Evolutionary conservation across 108 stramenopile genomes (phyloP), one percentile per base, ranked within the genome.

Genomic region (Skeletonema potamos): DNA sequence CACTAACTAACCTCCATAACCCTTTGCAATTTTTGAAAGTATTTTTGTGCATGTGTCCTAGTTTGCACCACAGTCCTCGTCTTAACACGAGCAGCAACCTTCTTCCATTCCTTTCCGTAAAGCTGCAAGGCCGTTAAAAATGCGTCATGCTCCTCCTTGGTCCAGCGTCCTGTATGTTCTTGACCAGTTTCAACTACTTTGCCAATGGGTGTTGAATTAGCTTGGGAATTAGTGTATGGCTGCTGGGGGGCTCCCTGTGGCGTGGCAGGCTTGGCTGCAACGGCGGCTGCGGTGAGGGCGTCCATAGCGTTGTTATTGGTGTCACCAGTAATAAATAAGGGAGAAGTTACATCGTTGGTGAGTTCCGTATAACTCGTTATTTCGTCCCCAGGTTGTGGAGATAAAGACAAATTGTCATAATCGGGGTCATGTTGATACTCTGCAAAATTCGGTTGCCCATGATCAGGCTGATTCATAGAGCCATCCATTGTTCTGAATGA

Each of bases 31-130:
- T 99, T 99, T 62, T 98, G 97, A 86, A 99, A 98, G 77, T 98
- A 99, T 77, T 98, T 98, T 74, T 99, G 99, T 6, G 99, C 99
- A 81, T 99, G 99, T 10, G 99, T 98, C 20, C 97, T 79, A 24
- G 96, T 99, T 61, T 99, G 99, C 20, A 98, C 97, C 20, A 99
- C 97, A 18, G 97, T 98, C 24, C 99, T 80, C 6, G 97, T 98
- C 62, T 96, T 91, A 27, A 99, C 96, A 43, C 89, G 73, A 33
- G 93, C 86, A 2, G 92, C 91, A 30, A 92, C 88, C 72, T 92
- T 95, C 73, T 96, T 97, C 99, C 97, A 98, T 71, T 98, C 96
- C 62, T 94, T 95, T 10, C 99, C 99, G 68, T 96, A 92, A 74
- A 77, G 57, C 72, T 89, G 71, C 20, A 99, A 71, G 26, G 89